Percentiles rank a stretch among this genome's conserved stretches.
These are phyloP conservation scores for Polytolypa hystricis DNA, from an alignment of 2,329 filamentous ascomycete genomes.

Conservation along the genomic window DNA sequence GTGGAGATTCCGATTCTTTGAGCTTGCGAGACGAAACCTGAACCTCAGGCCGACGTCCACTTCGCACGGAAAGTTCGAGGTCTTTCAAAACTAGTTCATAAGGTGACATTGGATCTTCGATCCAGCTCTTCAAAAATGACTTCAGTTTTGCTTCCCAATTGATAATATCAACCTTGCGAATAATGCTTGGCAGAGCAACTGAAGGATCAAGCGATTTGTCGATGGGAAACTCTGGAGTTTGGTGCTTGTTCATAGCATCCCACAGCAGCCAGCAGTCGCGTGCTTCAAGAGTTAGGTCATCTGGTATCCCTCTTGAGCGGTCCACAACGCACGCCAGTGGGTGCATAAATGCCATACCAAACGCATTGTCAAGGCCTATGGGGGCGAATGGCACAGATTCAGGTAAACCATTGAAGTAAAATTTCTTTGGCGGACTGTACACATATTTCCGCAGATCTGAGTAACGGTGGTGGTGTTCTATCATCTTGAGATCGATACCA, in stretches of 20 bases:
- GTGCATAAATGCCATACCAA: constrained; percentile 51
- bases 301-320: constrained; percentile 50
- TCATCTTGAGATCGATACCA: constrained; percentile 54
- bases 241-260: constrained; percentile 49
- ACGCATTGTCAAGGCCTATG: constrained; percentile 38
- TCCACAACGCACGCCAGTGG: constrained; percentile 54
- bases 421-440: constrained; percentile 43
- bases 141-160: constrained; percentile 56
- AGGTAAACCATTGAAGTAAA: constrained; percentile 44
- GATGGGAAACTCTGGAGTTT: constrained; percentile 43
- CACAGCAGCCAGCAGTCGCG: constrained; percentile 59
- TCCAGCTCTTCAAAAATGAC: constrained; percentile 46
- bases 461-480: constrained; percentile 58
- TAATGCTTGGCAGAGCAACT: constrained; percentile 39
- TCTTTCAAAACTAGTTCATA: constrained; percentile 42
- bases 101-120: constrained; percentile 43
- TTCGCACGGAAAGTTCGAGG: constrained; percentile 24
- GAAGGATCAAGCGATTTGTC: constrained; percentile 40
- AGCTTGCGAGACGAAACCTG: constrained; percentile 12
- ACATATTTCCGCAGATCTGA: constrained; percentile 68
- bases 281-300: constrained; percentile 59
- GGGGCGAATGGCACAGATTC: constrained; percentile 23
- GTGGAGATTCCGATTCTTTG: constrained; percentile 10
- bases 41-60: constrained; percentile 3
- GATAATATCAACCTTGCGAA: constrained; percentile 55